phyloP scores from a whole-genome alignment of 371 early-diverging fungal genomes.

The Mucor piriformis region DNA sequence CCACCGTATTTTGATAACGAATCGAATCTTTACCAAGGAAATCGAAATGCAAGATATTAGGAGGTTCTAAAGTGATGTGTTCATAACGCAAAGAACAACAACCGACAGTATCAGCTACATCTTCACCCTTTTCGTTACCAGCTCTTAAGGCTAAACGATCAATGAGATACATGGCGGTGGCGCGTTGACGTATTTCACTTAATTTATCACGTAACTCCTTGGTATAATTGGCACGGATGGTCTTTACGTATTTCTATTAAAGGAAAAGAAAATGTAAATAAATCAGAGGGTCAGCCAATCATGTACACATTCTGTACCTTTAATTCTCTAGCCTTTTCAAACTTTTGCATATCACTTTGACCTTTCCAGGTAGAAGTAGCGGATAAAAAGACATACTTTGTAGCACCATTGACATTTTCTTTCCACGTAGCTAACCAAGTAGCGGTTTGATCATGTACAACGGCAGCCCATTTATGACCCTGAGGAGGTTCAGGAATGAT shows the following conservation, averaged over 20 bases:
- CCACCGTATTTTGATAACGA: conserved; percentile 87
- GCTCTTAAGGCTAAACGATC: conserved; percentile 95
- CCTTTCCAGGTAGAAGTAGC: conserved; percentile 94
- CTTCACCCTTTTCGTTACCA: conserved; percentile 97
- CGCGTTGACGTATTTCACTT: conserved; percentile 86
- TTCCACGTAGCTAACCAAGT: conserved; percentile 99
- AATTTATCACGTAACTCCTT: conserved; percentile 75
- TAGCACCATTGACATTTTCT: conserved; percentile 89
- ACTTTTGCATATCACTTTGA: conserved; percentile 94
- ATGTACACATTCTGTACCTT: conserved; percentile 53
- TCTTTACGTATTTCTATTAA: conserved; percentile 68
- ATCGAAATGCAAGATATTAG: conserved; percentile 86
- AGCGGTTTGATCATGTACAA: conserved; percentile 89
- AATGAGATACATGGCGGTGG: conserved; percentile 95
- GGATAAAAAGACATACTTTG: conserved; percentile 94
- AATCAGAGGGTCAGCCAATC: not conserved
- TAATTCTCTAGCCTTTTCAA: conserved; percentile 91
- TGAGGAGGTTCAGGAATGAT: conserved; percentile 83
- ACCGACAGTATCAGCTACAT: conserved; percentile 98
- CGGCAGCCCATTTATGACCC: conserved; percentile 89
- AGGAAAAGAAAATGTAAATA: not conserved
- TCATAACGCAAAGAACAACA: conserved; percentile 96
- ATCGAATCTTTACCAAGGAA: conserved; percentile 98
- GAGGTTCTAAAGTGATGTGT: conserved; percentile 82
- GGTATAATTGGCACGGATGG: conserved; percentile 81